Evolutionary conservation across 305 asterid species (phyloP), one percentile per base, ranked within the genome.

Genomic region (Solanum chacoense): DNA sequence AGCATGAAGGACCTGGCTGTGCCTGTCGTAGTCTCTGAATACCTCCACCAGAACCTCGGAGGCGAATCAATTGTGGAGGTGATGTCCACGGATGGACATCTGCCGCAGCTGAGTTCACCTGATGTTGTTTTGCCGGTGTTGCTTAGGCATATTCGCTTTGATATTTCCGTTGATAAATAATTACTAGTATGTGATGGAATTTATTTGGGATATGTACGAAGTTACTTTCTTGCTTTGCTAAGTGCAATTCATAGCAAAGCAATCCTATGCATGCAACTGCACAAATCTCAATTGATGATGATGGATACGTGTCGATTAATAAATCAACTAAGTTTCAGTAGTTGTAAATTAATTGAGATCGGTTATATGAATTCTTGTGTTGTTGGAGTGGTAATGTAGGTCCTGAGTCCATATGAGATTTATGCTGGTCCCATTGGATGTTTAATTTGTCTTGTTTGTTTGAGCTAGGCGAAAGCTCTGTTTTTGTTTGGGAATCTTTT

Each of bases 1-100:
- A 94, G 98, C 92, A 89, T 95, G 90, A 96, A 96, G 93, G 99
- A 96, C 86, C 26, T 95, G 91, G 98, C 96, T 8, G 99, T 96
- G 85, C 97, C 98, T 0, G 98, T 95, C 38, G 95, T 88, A 59
- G 95, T 96, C 20, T 93, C 98, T 0, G 98, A 96, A 91, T 93
- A 92, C 59, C 96, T 96, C 50, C 96, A 94, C 90, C 98, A 90
- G 84, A 90, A 93, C 84, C 88, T 96, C 2, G 95, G 94, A 2
- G 91, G 96, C 0, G 91, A 93, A 35, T 94, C 99, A 3, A 91
- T 96, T 8, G 97, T 96, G 4, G 98, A 96, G 91, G 98, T 96
- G 65, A 94, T 95, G 97, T 90, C 94, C 11, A 95, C 96, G 2
- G 97, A 94, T 22, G 98, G 98, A 1, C 98, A 96, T 50, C 89